Base-by-base conservation (phyloP, 2,329 filamentous ascomycete species). In the Neofusicoccum parvum region DNA sequence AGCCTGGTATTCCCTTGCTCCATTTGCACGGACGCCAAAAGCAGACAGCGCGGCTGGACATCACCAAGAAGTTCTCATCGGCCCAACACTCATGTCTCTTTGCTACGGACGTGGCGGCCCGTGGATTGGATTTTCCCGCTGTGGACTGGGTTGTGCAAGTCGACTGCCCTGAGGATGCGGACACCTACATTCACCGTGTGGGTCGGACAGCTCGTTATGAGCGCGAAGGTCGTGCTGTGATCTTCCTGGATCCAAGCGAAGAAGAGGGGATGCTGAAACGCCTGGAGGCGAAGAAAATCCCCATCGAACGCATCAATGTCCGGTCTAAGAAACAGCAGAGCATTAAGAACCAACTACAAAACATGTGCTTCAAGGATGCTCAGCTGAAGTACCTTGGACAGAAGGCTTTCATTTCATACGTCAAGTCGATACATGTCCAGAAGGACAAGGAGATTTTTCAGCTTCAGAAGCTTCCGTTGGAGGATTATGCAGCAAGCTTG, bases 71-170 rank as follows among this genome's bases (percentile, higher is more conserved):
- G 60, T 99, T 97, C 76, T 89, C 91, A 0, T 83, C 88, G 0
- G 87, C 94, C 1, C 92, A 95, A 73, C 85, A 92, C 65, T 90
- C 92, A 0, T 97, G 95, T 74, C 84, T 99, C 0, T 97, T 99
- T 75, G 92, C 95, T 1, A 99, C 95, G 0, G 95, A 99, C 74
- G 92, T 99, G 5, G 93, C 96, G 3, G 95, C 95, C 0, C 87
- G 95, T 77, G 95, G 95, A 69, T 86, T 99, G 12, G 95, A 99
- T 77, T 98, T 99, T 74, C 95, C 95, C 0, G 90, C 93, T 3
- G 95, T 99, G 0, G 95, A 99, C 76, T 99, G 95, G 91, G 95
- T 99, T 5, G 92, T 99, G n/a, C 95, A 99, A 75, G 86, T 92
- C n/a, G 95, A 99, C 76, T 96, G 92, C 70, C 95, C 95, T 0